phyloP scores from a whole-genome alignment of 164 flowering plant species.

The Aristolochia californica region DNA sequence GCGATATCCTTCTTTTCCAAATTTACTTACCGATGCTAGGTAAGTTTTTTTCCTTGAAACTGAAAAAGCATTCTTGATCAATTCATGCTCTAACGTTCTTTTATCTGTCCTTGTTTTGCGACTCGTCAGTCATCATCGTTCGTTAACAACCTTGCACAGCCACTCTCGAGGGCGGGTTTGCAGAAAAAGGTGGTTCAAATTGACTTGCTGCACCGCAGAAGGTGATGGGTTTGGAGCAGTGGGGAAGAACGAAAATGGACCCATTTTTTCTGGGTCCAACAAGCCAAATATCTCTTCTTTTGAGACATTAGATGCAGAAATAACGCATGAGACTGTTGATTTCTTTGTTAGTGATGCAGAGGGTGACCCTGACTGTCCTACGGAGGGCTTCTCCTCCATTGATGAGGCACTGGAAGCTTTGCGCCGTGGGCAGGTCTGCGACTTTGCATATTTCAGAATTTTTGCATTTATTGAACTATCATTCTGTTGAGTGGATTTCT shows the following conservation, averaged over 20 bases:
- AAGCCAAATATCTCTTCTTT: slow-evolving; percentile 28
- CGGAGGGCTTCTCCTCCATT: slow-evolving; percentile 62
- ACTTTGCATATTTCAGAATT: too few relatives aligned
- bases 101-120: too few relatives aligned
- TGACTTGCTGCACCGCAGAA: slow-evolving; percentile 23
- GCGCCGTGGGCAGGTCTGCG: slow-evolving; percentile 59
- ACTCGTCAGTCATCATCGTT: slow-evolving; percentile 19
- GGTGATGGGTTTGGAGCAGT: slow-evolving; percentile 20
- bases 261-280: slow-evolving; percentile 22
- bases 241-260: slow-evolving; percentile 33
- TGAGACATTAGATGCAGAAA: slow-evolving; percentile 58
- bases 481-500: neutral
- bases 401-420: slow-evolving; percentile 57
- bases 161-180: slow-evolving; percentile 6
- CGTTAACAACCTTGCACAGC: slow-evolving; percentile 9
- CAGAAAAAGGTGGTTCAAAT: slow-evolving; percentile 15
- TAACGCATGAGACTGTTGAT: slow-evolving; percentile 58
- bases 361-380: slow-evolving; percentile 88
- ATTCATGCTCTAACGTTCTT: neutral
- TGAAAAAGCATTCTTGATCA: neutral
- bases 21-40: slow-evolving; percentile 34
- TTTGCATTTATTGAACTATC: neutral
- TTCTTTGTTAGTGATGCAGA: slow-evolving; percentile 89
- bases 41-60: slow-evolving; percentile 19
- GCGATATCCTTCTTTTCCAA: neutral